Evolutionary conservation across 2,329 filamentous ascomycete species (phyloP).

Genomic region (Pyrenochaeta sp.): DNA sequence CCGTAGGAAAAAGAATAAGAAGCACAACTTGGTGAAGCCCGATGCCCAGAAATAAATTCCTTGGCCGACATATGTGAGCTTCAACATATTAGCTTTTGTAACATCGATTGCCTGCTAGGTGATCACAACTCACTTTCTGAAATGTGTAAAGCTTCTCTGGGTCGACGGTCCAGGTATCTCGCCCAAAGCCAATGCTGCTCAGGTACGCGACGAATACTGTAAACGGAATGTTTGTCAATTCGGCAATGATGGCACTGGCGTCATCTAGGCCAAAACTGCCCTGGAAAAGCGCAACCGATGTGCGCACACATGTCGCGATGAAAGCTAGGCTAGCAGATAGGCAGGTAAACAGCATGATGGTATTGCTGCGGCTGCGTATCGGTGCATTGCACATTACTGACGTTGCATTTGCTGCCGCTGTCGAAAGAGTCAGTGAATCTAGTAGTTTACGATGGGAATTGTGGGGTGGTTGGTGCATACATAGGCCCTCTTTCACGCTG

Average conservation of each 20-base stretch:
- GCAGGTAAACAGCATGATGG: conserved; percentile 32
- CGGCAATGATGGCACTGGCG: conserved; percentile 15
- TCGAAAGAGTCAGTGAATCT: too few species aligned
- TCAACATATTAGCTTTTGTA: not conserved
- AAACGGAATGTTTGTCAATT: conserved; percentile 8
- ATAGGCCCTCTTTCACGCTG: too few species aligned
- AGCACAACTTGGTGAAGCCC: conserved; percentile 26
- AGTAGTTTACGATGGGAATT: too few species aligned
- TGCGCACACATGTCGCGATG: conserved; percentile 40
- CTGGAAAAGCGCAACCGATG: conserved; percentile 10
- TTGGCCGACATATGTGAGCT: conserved; percentile 23
- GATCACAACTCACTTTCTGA: conserved; percentile 5
- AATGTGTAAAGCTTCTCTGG: conserved; percentile 46
- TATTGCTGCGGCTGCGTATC: too few species aligned
- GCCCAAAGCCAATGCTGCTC: conserved; percentile 51
- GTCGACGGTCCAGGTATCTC: conserved; percentile 60
- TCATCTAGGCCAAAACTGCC: conserved; percentile 21
- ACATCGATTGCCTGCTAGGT: not conserved
- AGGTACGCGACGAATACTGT: conserved; percentile 17
- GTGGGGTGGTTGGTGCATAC: too few species aligned
- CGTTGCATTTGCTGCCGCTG: too few species aligned
- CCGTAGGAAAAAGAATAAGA: conserved; percentile 33
- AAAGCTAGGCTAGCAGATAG: conserved; percentile 32
- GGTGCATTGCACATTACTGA: too few species aligned
- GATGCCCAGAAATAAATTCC: conserved; percentile 35